Conservation (phyloP, 1,139 yeast genomes). For the Citeromyces hawaiiensis region DNA sequence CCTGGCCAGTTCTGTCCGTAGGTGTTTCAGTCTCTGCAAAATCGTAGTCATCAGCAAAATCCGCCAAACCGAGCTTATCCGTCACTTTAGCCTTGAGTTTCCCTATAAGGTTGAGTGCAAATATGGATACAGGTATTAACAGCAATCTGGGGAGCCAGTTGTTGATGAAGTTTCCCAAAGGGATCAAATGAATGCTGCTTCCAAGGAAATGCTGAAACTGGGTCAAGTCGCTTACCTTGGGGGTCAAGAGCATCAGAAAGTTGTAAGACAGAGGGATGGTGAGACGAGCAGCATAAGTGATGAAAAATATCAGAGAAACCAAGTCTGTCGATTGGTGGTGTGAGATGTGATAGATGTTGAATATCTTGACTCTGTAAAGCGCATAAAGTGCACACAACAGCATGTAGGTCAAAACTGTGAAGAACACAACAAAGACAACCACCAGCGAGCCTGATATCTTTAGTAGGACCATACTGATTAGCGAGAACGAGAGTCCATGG, state of each 20-base stretch:
- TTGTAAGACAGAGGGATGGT: conserved; percentile 77
- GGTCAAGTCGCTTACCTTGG: conserved; percentile 13
- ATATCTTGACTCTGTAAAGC: conserved; percentile 52
- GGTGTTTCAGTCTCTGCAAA: conserved; percentile 8
- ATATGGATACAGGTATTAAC: conserved; percentile 47
- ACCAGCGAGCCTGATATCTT: conserved; percentile 5
- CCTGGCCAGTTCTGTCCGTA: neutral
- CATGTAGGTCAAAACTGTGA: conserved; percentile 49
- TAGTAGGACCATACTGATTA: conserved; percentile 15
- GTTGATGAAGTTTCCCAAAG: conserved; percentile 60
- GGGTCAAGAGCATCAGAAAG: conserved; percentile 52
- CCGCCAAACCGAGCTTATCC: conserved; percentile 23
- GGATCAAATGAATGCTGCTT: conserved; percentile 59
- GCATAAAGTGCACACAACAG: conserved; percentile 51
- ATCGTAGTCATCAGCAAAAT: conserved; percentile 23
- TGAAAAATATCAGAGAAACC: conserved; percentile 62
- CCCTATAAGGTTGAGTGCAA: conserved; percentile 57
- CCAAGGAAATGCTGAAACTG: conserved; percentile 54
- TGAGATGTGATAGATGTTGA: conserved; percentile 68
- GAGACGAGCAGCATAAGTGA: conserved; percentile 70
- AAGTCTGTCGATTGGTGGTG: conserved; percentile 53
- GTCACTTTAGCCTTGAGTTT: conserved; percentile 36
- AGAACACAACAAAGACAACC: conserved; percentile 23
- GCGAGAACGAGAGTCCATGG: conserved; percentile 51
- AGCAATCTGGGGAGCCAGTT: conserved; percentile 66